phyloP scores from a whole-genome alignment of 345 rosid genomes.

The Eutrema japonicum region DNA sequence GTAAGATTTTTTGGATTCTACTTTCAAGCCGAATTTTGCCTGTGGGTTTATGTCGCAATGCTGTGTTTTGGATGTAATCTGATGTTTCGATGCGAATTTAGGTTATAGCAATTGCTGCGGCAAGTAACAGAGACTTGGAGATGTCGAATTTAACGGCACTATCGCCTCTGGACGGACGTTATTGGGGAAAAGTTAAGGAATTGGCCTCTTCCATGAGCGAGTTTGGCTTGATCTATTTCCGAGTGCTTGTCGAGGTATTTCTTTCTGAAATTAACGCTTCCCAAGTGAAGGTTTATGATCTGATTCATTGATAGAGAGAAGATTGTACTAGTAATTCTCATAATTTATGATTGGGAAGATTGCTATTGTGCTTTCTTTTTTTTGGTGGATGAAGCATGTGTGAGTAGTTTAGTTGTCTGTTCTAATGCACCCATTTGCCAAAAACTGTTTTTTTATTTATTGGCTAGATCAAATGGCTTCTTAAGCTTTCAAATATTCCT shows the following conservation, averaged over 20 bases:
- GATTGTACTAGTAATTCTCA: no score
- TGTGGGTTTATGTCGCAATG: neutral
- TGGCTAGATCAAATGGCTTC: slow-evolving; percentile 78
- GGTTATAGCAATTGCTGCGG: slow-evolving; percentile 54
- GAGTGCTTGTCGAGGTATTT: slow-evolving; percentile 85
- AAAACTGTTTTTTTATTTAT: neutral
- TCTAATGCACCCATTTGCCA: slow-evolving; percentile 10
- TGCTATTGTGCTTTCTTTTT: neutral
- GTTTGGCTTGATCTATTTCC: slow-evolving; percentile 75
- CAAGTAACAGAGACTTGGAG: slow-evolving; percentile 51
- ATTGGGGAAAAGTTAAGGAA: slow-evolving; percentile 84
- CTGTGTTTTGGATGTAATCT: slow-evolving; percentile 4
- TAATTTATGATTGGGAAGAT: neutral
- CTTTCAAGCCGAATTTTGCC: neutral
- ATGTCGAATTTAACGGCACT: slow-evolving; percentile 79
- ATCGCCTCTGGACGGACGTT: slow-evolving; percentile 94
- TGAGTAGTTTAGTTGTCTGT: slow-evolving; percentile 2
- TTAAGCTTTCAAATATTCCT: slow-evolving; percentile 82
- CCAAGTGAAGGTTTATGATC: neutral
- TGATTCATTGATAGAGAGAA: slow-evolving; percentile 9
- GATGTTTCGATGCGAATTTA: slow-evolving; percentile 29
- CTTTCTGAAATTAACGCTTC: neutral
- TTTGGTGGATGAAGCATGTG: neutral
- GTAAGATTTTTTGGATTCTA: slow-evolving; percentile 29
- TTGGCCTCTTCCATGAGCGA: slow-evolving; percentile 89